These are phyloP conservation scores for Zalerion maritima DNA, from an alignment of 495 filamentous ascomycete genomes.

Conservation along the genomic window DNA sequence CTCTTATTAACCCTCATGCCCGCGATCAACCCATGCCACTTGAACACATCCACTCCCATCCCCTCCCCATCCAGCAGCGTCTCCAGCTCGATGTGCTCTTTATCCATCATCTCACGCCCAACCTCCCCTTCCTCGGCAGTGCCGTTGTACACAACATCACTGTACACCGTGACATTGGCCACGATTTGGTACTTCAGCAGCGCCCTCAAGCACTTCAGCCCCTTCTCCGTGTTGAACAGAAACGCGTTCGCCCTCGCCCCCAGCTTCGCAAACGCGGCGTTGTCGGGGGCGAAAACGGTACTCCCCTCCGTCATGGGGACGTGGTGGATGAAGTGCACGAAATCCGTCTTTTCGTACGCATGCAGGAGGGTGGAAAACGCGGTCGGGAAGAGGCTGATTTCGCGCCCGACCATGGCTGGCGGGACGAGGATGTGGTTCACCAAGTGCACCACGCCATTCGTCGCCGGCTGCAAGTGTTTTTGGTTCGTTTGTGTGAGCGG, in stretches of 20 bases:
- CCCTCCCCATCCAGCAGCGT: conserved; percentile 46
- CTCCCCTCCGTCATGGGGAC: conserved; percentile 33
- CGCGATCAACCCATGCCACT: conserved; percentile 44
- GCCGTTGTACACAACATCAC: conserved; percentile 54
- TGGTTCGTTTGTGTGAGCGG: conserved; percentile 2
- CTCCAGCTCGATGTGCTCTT: conserved; percentile 47
- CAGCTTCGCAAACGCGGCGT: conserved; percentile 58
- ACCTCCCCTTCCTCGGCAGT: conserved; percentile 6
- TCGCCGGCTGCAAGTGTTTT: conserved; percentile 27
- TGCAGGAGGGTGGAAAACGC: conserved; percentile 65
- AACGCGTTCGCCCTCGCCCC: conserved; percentile 58
- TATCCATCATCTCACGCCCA: conserved; percentile 5
- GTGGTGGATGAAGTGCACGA: conserved; percentile 19
- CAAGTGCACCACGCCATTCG: conserved; percentile 71
- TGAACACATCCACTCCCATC: conserved; percentile 51
- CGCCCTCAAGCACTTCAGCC: conserved; percentile 54
- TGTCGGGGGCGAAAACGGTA: conserved; percentile 64
- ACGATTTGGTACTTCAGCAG: conserved; percentile 70
- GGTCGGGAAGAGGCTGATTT: conserved; percentile 52
- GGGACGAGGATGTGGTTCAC: conserved; percentile 58
- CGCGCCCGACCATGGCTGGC: conserved; percentile 42
- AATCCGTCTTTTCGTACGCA: conserved; percentile 53
- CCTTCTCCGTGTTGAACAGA: conserved; percentile 53
- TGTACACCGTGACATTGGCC: conserved; percentile 60
- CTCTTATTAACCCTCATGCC: conserved; percentile 59